Evolutionary conservation across 23 red algal genomes (phyloP), one percentile per base, ranked within the genome.

Genomic region (Gracilaria gracilis): DNA sequence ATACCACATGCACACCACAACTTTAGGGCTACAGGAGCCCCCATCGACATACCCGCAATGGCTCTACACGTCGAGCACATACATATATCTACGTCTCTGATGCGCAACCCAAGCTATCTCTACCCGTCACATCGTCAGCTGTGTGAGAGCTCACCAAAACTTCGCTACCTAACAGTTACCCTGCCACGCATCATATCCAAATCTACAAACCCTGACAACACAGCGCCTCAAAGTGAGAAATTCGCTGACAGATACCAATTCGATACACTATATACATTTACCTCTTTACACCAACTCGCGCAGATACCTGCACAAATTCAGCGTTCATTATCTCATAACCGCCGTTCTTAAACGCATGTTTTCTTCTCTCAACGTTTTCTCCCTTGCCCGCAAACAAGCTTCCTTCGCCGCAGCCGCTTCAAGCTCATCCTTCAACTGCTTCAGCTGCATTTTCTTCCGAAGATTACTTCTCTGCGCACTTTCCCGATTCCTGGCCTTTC

Each of bases 391-490:
- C 28, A 87, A 42, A 54, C 35, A 64, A n/a, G 67, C 67, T 42
- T 87, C 84, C 66, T 55, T 39, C 27, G 42, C 44, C 15, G 40
- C 62, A 32, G 69, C 62, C 69, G 39, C 69, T 28, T 73, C 36
- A 59, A 87, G 49, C 31, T 74, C 67, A 37, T 67, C 67, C 69
- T 87, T 87, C 23, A 67, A 34, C 36, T 73, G 47, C 42, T 87
- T 40, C 40, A 73, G 27, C 66, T 87, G 62, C 27, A 37, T 38
- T 47, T 87, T 87, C 46, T 87, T 87, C 46, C 54, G 42, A 44
- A 76, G 40, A 65, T 87, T 87, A 61, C 84, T 87, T 47, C 84
- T 38, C 64, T 87, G 84, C 66, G 84, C 84, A 55, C 62, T 73
- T 61, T 70, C 84, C 13, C 84, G n/a, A 40, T 87, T 87, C 28